Evolutionary conservation across 345 rosid species (phyloP), one percentile per base, ranked within the genome.

Genomic region (Jatropha curcas): DNA sequence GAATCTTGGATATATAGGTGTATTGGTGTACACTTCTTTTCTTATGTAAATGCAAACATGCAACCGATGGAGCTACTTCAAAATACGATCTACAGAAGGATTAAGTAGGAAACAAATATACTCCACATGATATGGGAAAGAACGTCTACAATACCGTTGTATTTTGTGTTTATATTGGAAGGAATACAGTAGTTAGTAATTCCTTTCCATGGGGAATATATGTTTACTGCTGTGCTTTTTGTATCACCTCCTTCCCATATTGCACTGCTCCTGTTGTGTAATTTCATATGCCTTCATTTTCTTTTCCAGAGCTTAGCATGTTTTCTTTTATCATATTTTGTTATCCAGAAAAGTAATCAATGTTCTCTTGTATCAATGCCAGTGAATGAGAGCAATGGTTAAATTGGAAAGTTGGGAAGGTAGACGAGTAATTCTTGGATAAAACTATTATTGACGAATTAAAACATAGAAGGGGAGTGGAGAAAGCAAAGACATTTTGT

Each of bases 1-100:
- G 84, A 86, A 70, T 68, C 41, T n/a, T 70, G 57, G 67, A 20
- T 27, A 35, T 60, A 5, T 39, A 27, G 24, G 46, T 27, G 28
- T 53, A 6, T 37, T 20, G 33, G 46, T 3, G 4, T 11, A 59
- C 22, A 24, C 48, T n/a, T 46, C 11, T 34, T 48, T 31, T 28
- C 43, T n/a, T 20, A n/a, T 60, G 67, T 48, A 50, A 71, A 71
- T 71, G 52, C 69, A 6, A 2, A 3, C 1, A 71, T 71, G 52
- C 69, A 6, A 2, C 7, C 1, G 13, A 35, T 13, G 30, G 10
- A 60, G 24, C 8, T 24, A 27, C 22, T 52, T 5, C 4, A 16
- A 17, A 22, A 25, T 5, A 31, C 45, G 31, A 10, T 71, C 27
- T 45, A 45, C 16, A 30, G 66, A 48, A 46, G 28, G 25, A 33